phyloP scores from a whole-genome alignment of 768 basidiomycete species.

The Leccinum truebloodii region DNA sequence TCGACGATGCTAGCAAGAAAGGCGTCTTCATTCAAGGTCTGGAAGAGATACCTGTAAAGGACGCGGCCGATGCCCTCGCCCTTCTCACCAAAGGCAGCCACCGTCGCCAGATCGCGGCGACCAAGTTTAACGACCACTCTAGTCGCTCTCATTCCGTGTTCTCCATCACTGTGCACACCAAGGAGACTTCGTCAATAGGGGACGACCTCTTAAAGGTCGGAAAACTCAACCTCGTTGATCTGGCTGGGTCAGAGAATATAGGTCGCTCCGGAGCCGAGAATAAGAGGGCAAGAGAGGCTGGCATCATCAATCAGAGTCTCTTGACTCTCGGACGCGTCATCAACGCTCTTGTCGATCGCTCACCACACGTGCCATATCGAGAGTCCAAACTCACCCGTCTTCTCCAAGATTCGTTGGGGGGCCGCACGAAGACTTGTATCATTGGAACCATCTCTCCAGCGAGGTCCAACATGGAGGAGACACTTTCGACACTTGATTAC shows the following conservation, averaged over 20 bases:
- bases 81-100: constrained; percentile 89
- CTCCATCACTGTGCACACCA: constrained; percentile 92
- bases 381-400: constrained; percentile 98
- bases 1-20: constrained; percentile 85
- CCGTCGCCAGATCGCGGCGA: constrained; percentile 89
- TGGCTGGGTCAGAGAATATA: constrained; percentile 98
- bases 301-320: constrained; percentile 98
- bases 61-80: constrained; percentile 78
- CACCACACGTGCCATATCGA: constrained; percentile 91
- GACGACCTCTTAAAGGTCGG: constrained; percentile 92
- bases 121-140: constrained; percentile 97
- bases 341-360: constrained; percentile 90
- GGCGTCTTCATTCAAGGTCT: constrained; percentile 94
- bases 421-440: constrained; percentile 95
- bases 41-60: constrained; percentile 85
- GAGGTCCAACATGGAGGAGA: constrained; percentile 93
- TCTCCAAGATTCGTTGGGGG: constrained; percentile 98
- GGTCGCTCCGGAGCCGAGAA: constrained; percentile 95
- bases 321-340: constrained; percentile 97
- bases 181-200: constrained; percentile 73
- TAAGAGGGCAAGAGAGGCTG: constrained; percentile 92
- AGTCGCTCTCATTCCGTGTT: constrained; percentile 98
- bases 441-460: constrained; percentile 96
- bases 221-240: constrained; percentile 94
- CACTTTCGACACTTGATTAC: constrained; percentile 95